A percentile compares a stretch with the other conserved stretches of the same genome.
These are phyloP conservation scores for Lyophyllum atratum DNA, from an alignment of 768 basidiomycete species.

Conservation along the genomic window DNA sequence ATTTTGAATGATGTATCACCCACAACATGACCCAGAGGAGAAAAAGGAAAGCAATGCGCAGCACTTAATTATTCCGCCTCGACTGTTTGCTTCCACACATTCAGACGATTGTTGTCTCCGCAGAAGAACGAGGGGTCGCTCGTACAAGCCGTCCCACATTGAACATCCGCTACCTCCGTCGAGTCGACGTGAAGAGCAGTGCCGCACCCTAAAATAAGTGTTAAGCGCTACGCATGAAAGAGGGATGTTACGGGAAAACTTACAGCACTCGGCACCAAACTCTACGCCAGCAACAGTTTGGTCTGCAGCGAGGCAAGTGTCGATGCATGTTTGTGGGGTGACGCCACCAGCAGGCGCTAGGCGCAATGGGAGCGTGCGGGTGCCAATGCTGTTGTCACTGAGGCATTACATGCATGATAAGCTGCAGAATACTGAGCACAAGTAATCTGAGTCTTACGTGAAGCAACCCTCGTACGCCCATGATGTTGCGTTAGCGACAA, in stretches of 20 bases:
- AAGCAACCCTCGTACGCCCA: conserved; percentile 6
- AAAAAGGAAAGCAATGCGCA: background rate
- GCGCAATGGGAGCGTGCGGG: conserved; percentile 6
- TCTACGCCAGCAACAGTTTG: conserved; percentile 6
- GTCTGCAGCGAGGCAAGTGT: background rate
- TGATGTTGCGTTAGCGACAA: background rate
- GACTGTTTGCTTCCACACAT: background rate
- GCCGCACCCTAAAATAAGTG: conserved; percentile 2
- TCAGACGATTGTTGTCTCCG: conserved; percentile 9
- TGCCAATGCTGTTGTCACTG: conserved; percentile 11
- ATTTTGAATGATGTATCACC: background rate
- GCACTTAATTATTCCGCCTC: background rate
- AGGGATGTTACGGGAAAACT: background rate
- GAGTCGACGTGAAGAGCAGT: background rate
- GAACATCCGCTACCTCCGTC: background rate
- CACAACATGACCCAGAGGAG: background rate
- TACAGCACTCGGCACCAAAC: conserved; percentile 6
- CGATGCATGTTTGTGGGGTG: conserved; percentile 8
- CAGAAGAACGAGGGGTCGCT: conserved; percentile 9
- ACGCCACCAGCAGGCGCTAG: conserved; percentile 1
- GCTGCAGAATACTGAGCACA: background rate
- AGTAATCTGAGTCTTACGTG: background rate
- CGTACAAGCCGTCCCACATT: conserved; percentile 9
- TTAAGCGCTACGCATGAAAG: too few relatives aligned
- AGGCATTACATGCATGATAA: background rate